Conservation (phyloP, 352 stramenopile genomes). For the Phytopythium boreale region DNA sequence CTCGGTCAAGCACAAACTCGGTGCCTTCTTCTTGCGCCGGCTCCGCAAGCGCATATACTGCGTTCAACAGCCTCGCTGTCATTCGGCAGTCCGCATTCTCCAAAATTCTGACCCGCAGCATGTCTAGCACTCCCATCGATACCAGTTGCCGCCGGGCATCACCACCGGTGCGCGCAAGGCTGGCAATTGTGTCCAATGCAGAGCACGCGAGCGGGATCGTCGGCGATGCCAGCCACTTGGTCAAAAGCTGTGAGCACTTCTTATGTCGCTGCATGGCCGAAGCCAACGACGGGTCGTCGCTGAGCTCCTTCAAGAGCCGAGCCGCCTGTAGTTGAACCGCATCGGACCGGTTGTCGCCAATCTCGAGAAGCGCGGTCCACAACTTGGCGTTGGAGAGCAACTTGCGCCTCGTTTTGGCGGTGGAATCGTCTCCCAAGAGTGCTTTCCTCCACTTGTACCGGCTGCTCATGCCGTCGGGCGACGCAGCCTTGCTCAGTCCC, state of each 20-base stretch:
- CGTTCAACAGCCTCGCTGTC: conserved; percentile 45
- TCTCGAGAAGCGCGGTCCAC: conserved; percentile 37
- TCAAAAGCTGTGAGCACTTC: conserved; percentile 23
- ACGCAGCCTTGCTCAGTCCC: conserved; percentile 49
- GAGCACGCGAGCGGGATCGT: conserved; percentile 28
- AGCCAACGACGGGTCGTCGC: conserved; percentile 19
- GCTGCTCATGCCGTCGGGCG: conserved; percentile 24
- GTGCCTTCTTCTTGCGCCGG: conserved; percentile 4
- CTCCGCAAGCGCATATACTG: conserved; percentile 45
- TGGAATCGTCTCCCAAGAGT: conserved; percentile 58
- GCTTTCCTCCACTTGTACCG: conserved; percentile 55
- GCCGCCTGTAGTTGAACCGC: conserved; percentile 49
- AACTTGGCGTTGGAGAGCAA: conserved; percentile 47
- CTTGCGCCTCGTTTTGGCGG: conserved; percentile 47
- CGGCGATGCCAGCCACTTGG: conserved; percentile 42
- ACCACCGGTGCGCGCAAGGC: conserved; percentile 29
- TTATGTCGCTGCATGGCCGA: conserved; percentile 20
- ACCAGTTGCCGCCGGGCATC: conserved; percentile 35
- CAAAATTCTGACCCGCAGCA: conserved; percentile 36
- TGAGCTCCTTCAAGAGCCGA: conserved; percentile 36
- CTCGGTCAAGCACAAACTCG: conserved; percentile 40
- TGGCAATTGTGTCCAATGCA: conserved; percentile 40
- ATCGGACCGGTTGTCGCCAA: conserved; percentile 18
- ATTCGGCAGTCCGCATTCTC: conserved; percentile 36
- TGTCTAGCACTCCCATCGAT: conserved; percentile 33